Evolutionary conservation across 2,329 filamentous ascomycete genomes (phyloP).

Genomic region (Sordariomycetes sp.): DNA sequence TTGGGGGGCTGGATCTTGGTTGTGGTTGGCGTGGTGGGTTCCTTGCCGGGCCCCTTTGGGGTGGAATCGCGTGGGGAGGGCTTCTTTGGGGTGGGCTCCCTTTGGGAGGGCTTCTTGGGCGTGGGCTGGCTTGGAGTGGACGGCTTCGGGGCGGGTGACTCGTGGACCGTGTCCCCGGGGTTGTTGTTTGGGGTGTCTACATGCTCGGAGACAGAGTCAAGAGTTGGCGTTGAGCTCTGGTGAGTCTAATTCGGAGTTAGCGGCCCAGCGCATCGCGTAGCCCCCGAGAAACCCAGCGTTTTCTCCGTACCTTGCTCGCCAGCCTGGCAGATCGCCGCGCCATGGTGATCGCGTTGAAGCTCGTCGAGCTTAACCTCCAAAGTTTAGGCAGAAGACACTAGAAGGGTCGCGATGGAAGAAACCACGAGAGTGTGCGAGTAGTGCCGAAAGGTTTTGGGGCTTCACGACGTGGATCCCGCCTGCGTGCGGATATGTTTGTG

Average conservation of each 20-base stretch:
- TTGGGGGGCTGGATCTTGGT: slow-evolving; percentile 56
- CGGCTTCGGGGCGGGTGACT: slow-evolving; percentile 9
- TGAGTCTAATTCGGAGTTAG: background rate
- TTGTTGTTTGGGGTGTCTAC: slow-evolving; percentile 18
- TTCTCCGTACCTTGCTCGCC: slow-evolving; percentile 16
- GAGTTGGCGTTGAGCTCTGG: slow-evolving; percentile 9
- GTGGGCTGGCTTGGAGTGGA: too few relatives aligned
- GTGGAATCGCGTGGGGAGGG: too few relatives aligned
- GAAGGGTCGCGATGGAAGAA: background rate
- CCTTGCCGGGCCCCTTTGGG: too few relatives aligned
- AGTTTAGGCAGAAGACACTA: background rate
- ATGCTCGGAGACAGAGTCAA: slow-evolving; percentile 29
- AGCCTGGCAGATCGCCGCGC: slow-evolving; percentile 30
- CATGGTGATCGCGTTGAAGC: slow-evolving; percentile 14
- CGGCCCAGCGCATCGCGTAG: background rate
- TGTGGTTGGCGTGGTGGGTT: slow-evolving; percentile 43
- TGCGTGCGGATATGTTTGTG: background rate
- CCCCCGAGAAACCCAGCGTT: background rate
- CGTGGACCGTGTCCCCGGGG: background rate
- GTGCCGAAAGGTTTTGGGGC: background rate
- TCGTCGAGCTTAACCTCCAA: background rate
- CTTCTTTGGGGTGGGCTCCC: too few relatives aligned
- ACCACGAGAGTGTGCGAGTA: background rate
- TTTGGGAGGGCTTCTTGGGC: too few relatives aligned
- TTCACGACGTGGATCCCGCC: background rate